Conservation (phyloP, 257 asterid genomes). For the Avicennia marina region DNA sequence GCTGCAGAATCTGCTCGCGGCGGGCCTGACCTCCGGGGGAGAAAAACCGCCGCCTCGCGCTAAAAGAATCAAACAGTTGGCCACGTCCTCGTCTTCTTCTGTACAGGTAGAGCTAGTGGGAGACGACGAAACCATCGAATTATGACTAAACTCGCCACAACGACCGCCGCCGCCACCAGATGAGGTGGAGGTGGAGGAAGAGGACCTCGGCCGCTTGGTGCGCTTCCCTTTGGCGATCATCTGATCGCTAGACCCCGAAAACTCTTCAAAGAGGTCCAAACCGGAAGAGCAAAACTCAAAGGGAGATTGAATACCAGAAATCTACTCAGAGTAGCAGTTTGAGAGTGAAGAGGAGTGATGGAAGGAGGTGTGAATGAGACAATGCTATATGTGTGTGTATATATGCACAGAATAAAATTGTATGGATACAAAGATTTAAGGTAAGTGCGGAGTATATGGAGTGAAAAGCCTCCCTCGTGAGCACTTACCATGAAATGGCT, state of each 20-base stretch:
- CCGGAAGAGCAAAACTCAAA: too few relatives aligned
- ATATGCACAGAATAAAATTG: too few relatives aligned
- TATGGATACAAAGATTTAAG: too few relatives aligned
- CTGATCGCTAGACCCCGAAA: slow-evolving; percentile 40
- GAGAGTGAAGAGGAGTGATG: slow-evolving; percentile 36
- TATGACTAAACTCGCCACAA: slow-evolving; percentile 19
- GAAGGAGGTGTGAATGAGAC: slow-evolving; percentile 29
- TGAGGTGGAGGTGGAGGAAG: slow-evolving; percentile 58
- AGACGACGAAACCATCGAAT: slow-evolving; percentile 22
- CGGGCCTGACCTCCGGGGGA: slow-evolving; percentile 2
- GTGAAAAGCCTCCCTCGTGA: background rate
- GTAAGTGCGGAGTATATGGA: too few relatives aligned
- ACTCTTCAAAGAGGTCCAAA: slow-evolving; percentile 39
- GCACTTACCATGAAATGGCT: too few relatives aligned
- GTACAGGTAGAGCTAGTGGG: slow-evolving; percentile 37
- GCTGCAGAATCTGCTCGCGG: slow-evolving; percentile 22
- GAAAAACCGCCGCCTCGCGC: slow-evolving; percentile 47
- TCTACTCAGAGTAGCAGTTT: slow-evolving; percentile 33
- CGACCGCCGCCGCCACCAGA: slow-evolving; percentile 42
- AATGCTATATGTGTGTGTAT: background rate
- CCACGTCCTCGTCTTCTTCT: slow-evolving; percentile 80
- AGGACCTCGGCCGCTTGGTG: slow-evolving; percentile 48
- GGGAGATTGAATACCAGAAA: too few relatives aligned
- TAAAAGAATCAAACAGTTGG: slow-evolving; percentile 75
- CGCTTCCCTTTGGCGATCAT: slow-evolving; percentile 56